Evolutionary conservation across 2,329 filamentous ascomycete species (phyloP), one percentile per base, ranked within the genome.

Genomic region (Aspergillus quadricinctus): DNA sequence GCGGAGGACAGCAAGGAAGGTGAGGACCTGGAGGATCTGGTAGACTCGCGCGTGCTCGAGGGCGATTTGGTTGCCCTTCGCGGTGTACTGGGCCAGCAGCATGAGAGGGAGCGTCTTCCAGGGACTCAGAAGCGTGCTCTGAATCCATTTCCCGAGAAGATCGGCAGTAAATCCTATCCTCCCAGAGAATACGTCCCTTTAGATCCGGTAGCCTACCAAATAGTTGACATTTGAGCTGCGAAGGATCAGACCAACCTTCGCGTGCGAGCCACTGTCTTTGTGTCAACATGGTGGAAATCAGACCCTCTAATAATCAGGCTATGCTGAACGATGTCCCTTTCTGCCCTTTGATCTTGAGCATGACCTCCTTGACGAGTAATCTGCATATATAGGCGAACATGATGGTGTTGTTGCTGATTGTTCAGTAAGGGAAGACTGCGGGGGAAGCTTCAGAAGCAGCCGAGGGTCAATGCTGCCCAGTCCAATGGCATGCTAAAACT

Each of bases 41-140:
- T 83, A 78, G 8, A 79, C 76, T 1, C 68, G 74, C 17, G 81
- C 78, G 61, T 85, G 81, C 23, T 83, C 72, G 54, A 80, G 78
- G 9, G 78, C 72, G 19, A 88, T 67, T 52, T 82, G 74, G 54
- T 79, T 77, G 50, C 88, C 87, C 61, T 79, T 79, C 62, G 81
- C 77, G n/a, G 86, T 88, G 75, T 83, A 87, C 28, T 81, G 80
- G 8, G 83, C 81, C 23, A 86, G 76, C 4, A 89, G 78, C 48
- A 89, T 65, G 25, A 90, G 75, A 0, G 87, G 83, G 11, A 90
- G 73, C 0, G 88, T 80, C 21, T 89, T 73, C 41, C 78, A 76
- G 1, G 88, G 87, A 66, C 88, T 88, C 57, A 90, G 75, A 6
- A 81, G 77, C 0, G 86, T 90, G 53, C 77, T 77, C 60, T 81